Base-by-base conservation (phyloP, 306 rosid species). In the Cyamopsis tetragonoloba region DNA sequence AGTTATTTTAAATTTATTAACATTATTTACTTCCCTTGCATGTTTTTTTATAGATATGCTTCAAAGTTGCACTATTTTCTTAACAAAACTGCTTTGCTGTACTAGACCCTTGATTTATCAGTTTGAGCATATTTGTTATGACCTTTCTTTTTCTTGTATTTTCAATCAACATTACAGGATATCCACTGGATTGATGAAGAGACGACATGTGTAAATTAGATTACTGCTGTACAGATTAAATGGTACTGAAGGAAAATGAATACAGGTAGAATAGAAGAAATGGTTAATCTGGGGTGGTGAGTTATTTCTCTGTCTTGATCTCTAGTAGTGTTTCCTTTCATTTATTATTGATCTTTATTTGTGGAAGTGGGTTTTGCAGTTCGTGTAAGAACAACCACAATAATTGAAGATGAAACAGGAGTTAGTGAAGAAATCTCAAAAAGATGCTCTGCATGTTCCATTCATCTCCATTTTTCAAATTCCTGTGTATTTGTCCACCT, bases 141-240 rank as follows among this genome's bases (percentile, higher is more conserved):
- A 72, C 46, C 46, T 13, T 32, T 18, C 15, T 19, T 72, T 38
- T 13, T 39, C 48, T 14, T 43, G 55, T 39, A 20, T 59, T 54
- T 15, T 32, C 50, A 49, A 7, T 76, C 31, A 28, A 55, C 61
- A 47, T 68, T 56, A 58, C 74, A 81, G 85, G 70, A 63, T 58
- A 73, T 81, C 20, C 14, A 2, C 35, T 81, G 85, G 85, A 4
- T 73, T 77, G 48, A 48, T 14, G 79, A 77, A 62, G 80, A 81
- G 70, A 22, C 22, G 39, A 47, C 76, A 3, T 0, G 27, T 19
- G 2, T n/a, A 35, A 49, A 51, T 46, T 39, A 76, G 51, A 53
- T 51, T 67, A 61, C 54, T 76, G 70, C 10, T 22, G 70, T 44
- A 31, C 58, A 43, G 66, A 49, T 62, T 63, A 41, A 51, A 57